Evolutionary conservation across 768 basidiomycete genomes (phyloP), one percentile per base, ranked within the genome.

Genomic region (Tulasnella sp.): DNA sequence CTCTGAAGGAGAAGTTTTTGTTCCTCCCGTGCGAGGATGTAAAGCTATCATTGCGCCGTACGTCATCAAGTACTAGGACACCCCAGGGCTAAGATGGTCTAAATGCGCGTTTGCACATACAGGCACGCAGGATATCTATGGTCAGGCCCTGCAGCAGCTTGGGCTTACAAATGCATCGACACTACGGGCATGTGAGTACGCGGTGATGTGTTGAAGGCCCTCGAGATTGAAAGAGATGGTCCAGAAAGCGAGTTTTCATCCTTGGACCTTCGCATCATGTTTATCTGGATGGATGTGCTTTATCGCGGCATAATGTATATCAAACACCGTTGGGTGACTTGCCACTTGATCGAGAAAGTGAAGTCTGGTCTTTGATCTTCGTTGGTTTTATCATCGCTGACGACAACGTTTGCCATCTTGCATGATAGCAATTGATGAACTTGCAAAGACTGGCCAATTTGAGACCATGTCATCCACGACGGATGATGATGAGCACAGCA

Each of bases 101-200:
- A 6, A 13, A 34, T 49, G 32, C 37, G 22, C 35, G 2, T 29
- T 48, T 6, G 32, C n/a, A 31, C 33, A 34, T 7, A 20, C 62
- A 96, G 92, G 8, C 95, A 99, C 65, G 95, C 95, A 2, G 95
- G 95, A 4, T 96, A 92, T 67, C 75, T 79, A 4, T 98, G 95
- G 66, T 95, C 91, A 48, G 95, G 95, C 19, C 80, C 78, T 4
- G 74, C 92, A 0, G 93, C 95, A 2, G 93, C 90, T 2, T 98
- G 90, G 89, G 93, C 93, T 0, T 99, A 98, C 69, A 82, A 78
- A 64, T 77, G 78, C 60, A 83, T 98, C 54, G 83, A 93, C 60
- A 78, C 78, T 0, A 72, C 73, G 3, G 74, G 74, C 59, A 84
- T 96, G 95, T 93, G 57, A 57, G 80, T 71, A 22, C 44, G n/a